Evolutionary conservation across 805 yeast genomes (phyloP), one percentile per base, ranked within the genome.

Genomic region (Pichia paraexigua): DNA sequence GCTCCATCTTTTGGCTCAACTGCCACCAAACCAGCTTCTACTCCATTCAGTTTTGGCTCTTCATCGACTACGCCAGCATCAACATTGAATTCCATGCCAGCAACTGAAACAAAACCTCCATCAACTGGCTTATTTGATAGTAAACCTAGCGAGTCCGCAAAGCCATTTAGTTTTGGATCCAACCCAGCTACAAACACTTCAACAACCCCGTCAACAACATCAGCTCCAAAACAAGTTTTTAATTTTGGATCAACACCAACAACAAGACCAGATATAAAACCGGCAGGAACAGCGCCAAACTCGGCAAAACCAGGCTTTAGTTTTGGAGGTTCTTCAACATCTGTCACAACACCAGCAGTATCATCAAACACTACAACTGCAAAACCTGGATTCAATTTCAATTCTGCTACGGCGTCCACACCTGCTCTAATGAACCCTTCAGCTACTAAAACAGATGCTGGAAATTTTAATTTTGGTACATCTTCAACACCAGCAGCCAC

Each of bases 221-320:
- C 41, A 20, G 46, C 32, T 15, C 44, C 54, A 13, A 52, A 53
- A 24, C 59, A 62, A 13, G 51, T 58, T 18, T 52, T 56, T 44
- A 52, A 61, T 9, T 55, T 56, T 53, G 69, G 65, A 5, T 57
- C 60, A 41, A 46, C 59, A 10, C 52, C 63, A 22, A 35, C 45
- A n/a, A 5, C 46, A 17, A 7, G 41, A 28, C 56, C 62, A 7
- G 49, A 58, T 18, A 42, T 53, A 41, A 52, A 60, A 13, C 46
- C 53, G 6, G 20, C 37, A 28, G 39, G 4, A 24, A 24, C 25
- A 24, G 30, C 58, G n/a, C 66, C 64, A 9, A 32, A n/a, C n/a
- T n/a, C 27, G 15, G 35, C 54, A 18, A 35, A 42, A 25, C 39
- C 53, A 15, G 53, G 48, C 21, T 32, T 42, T 18, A 28, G 27